Conservation (phyloP, 108 stramenopile genomes). For the Fragilaria crotonensis region DNA sequence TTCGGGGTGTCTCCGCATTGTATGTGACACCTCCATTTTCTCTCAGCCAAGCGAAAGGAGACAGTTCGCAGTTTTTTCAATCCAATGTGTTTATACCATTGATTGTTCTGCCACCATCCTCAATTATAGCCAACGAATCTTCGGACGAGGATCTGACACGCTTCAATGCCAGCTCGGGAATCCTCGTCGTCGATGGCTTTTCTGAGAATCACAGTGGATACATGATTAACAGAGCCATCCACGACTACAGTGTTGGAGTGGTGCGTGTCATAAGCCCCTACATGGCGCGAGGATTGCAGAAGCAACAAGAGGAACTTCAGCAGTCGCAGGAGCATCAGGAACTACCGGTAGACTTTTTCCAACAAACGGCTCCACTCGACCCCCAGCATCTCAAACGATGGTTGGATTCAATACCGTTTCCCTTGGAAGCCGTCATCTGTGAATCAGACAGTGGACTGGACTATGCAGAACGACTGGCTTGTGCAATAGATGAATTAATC, state of each 20-base stretch:
- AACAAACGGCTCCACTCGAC: background rate
- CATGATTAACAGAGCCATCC: slow-evolving; percentile 25
- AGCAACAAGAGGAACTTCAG: background rate
- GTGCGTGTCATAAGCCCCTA: background rate
- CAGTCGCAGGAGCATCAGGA: too few relatives aligned
- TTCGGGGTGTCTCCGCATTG: too few relatives aligned
- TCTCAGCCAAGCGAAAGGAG: too few relatives aligned
- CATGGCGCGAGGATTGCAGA: background rate
- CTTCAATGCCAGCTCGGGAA: too few relatives aligned
- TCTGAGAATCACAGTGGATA: slow-evolving; percentile 47
- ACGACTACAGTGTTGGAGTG: slow-evolving; percentile 25
- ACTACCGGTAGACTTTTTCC: too few relatives aligned
- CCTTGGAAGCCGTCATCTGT: background rate
- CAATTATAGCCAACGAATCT: too few relatives aligned
- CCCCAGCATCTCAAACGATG: background rate
- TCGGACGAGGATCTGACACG: too few relatives aligned
- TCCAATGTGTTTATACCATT: too few relatives aligned
- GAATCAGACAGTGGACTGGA: background rate
- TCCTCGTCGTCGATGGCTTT: slow-evolving; percentile 45
- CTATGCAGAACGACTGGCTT: background rate
- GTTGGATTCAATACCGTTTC: background rate
- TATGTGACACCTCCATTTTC: too few relatives aligned
- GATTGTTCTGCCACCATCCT: too few relatives aligned
- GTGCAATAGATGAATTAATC: background rate
- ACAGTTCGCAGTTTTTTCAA: too few relatives aligned